A percentile compares a stretch with the other conserved stretches of the same genome.
Conservation (phyloP, 371 early-diverging fungal genomes). For the Mucor circinelloides region DNA sequence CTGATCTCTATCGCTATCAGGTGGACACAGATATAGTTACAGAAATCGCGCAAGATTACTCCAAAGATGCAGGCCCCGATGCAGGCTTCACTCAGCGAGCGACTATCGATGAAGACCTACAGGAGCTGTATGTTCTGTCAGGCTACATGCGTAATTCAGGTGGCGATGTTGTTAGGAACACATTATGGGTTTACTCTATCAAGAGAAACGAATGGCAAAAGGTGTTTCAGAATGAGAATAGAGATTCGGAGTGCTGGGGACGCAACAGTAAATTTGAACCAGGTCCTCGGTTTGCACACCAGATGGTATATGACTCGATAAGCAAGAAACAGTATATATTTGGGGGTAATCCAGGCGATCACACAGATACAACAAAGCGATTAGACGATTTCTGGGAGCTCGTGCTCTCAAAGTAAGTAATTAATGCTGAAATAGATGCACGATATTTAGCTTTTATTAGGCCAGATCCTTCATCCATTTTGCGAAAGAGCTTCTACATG, state of each 20-base stretch:
- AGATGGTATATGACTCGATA: conserved; percentile 74
- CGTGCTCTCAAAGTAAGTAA: conserved; percentile 59
- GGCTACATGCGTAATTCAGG: conserved; percentile 42
- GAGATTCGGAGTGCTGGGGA: conserved; percentile 47
- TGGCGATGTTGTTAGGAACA: conserved; percentile 67
- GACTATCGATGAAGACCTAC: conserved; percentile 71
- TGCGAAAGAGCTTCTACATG: conserved; percentile 62
- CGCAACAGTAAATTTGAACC: conserved; percentile 58
- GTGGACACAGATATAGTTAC: conserved; percentile 72
- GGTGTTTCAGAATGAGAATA: conserved; percentile 72
- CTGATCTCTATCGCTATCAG: conserved; percentile 83
- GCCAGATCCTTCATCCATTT: conserved; percentile 60
- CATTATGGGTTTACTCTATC: conserved; percentile 77
- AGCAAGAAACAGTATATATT: conserved; percentile 75
- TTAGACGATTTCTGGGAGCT: conserved; percentile 90
- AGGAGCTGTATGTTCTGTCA: conserved; percentile 85
- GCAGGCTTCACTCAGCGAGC: conserved; percentile 87
- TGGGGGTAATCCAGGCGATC: conserved; percentile 88
- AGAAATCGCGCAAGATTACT: conserved; percentile 74
- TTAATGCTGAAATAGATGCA: neutral
- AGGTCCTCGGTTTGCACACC: conserved; percentile 85
- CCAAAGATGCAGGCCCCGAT: conserved; percentile 73
- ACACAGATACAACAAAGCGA: conserved; percentile 52
- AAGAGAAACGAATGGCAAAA: conserved; percentile 71
- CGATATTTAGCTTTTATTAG: conserved; percentile 42